Base-by-base conservation (phyloP, 1,139 yeast species). In the Debaryomyces robertsiae region DNA sequence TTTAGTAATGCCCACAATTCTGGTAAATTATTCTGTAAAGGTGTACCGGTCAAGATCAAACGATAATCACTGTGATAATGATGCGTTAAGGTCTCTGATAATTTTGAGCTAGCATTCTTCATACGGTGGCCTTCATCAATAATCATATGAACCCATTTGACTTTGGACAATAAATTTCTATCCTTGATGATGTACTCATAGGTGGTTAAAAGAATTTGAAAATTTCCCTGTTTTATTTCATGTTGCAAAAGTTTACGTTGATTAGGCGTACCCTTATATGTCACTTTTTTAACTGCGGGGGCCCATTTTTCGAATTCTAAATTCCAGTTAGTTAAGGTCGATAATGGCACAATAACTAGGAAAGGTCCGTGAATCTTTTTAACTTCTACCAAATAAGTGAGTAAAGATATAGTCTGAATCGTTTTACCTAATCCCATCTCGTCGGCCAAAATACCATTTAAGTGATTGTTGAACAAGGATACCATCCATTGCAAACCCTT, bases 401-500 rank as follows among this genome's bases (percentile, higher is more conserved):
- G 67, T 57, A 93, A 91, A n/a, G 97, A 78, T 63, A 93, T 90
- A 22, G 93, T 96, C 65, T 93, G 98, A 61, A 96, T 86, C 0
- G 98, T 93, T 60, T 93, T 93, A 43, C 98, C 98, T 39, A 93
- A 70, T 9, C 98, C 98, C 98, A 91, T 90, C 62, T 93, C 99
- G 65, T 93, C 98, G 5, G 98, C 98, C 45, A 91, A 69, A 47
- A 91, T 91, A 70, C 98, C 98, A 61, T 93, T 91, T 57, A 93
- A 74, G 61, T 90, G 93, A 65, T 93, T 93, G 62, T 93, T 93
- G 63, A 78, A 91, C 45, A 93, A 73, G 0, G 98, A 91, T 3
- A 91, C 95, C 98, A 93, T 91, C 98, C 98, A 91, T 62, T 93
- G 96, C 45, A 91, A 73, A 60, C 98, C 98, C 64, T 88, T 89